These are phyloP conservation scores for Tuber aestivum DNA, from an alignment of 495 filamentous ascomycete genomes.

Conservation along the genomic window DNA sequence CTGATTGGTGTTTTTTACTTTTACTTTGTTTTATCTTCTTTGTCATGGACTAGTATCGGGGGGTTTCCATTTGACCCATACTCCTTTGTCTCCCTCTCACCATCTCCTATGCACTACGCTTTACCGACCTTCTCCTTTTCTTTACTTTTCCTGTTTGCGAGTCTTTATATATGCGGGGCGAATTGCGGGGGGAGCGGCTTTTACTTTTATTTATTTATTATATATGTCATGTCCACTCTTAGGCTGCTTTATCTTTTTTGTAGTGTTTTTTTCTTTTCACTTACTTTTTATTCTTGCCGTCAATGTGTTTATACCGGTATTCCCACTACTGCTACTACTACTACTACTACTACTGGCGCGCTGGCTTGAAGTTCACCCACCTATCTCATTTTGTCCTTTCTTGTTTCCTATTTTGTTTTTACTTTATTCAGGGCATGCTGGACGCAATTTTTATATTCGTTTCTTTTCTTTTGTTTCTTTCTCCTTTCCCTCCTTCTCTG, in stretches of 20 bases:
- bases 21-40: conserved; percentile 14
- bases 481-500: background rate
- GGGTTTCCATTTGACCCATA: background rate
- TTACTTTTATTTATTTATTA: background rate
- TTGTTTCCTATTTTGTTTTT: no score
- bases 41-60: conserved; percentile 4
- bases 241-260: conserved; percentile 9
- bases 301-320: no score
- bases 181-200: background rate
- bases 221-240: background rate
- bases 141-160: conserved; percentile 10
- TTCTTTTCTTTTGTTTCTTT: conserved; percentile 18
- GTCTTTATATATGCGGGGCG: conserved; percentile 3
- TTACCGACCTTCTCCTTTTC: background rate
- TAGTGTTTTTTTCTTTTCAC: background rate
- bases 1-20: conserved; percentile 24
- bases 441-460: conserved; percentile 47
- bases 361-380: background rate
- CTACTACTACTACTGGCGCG: background rate
- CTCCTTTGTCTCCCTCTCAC: background rate
- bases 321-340: no score
- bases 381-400: conserved; percentile 5
- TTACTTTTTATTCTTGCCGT: background rate
- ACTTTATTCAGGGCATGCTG: conserved; percentile 32
- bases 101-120: background rate